A percentile compares a stretch with the other conserved stretches of the same genome.
These are phyloP conservation scores for Aquilaria sinensis DNA, from an alignment of 345 rosid species.

Conservation along the genomic window DNA sequence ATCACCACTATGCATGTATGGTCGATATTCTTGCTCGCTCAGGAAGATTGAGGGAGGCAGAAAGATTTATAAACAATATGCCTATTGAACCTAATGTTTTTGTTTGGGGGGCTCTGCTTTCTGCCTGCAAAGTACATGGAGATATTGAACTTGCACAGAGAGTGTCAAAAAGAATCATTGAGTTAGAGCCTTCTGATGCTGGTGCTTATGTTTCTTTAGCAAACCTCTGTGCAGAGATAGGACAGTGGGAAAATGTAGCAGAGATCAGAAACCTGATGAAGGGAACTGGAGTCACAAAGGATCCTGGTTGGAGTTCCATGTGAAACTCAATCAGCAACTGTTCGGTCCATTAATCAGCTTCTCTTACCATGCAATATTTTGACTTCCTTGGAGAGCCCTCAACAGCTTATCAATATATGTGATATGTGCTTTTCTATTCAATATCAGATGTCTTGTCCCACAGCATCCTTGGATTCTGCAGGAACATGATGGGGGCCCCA, in stretches of 20 bases:
- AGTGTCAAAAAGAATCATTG: constrained; percentile 54
- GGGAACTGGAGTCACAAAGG: constrained; percentile 47
- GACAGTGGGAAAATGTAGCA: constrained; percentile 69
- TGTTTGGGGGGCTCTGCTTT: constrained; percentile 72
- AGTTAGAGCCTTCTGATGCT: constrained; percentile 45
- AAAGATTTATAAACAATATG: constrained; percentile 48
- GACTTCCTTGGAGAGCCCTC: no score
- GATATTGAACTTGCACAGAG: constrained; percentile 59
- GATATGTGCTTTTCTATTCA: no score
- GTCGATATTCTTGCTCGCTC: constrained; percentile 79
- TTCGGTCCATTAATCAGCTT: no score
- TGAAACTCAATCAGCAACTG: constrained; percentile 15
- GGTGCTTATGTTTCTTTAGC: constrained; percentile 71
- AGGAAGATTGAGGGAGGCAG: constrained; percentile 72
- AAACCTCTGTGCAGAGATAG: constrained; percentile 65
- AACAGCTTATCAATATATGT: no score
- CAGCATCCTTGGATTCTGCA: no score
- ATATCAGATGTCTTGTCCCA: no score
- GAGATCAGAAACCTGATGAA: constrained; percentile 54
- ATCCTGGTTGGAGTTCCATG: constrained; percentile 61
- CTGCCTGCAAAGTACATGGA: constrained; percentile 73
- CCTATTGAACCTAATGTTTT: constrained; percentile 55
- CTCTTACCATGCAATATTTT: no score
- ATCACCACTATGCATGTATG: constrained; percentile 68
- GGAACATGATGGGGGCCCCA: no score